A percentile compares a stretch with the other conserved stretches of the same genome.
Conservation (phyloP, 805 yeast genomes). For the Wickerhamomyces strasburgensis region DNA sequence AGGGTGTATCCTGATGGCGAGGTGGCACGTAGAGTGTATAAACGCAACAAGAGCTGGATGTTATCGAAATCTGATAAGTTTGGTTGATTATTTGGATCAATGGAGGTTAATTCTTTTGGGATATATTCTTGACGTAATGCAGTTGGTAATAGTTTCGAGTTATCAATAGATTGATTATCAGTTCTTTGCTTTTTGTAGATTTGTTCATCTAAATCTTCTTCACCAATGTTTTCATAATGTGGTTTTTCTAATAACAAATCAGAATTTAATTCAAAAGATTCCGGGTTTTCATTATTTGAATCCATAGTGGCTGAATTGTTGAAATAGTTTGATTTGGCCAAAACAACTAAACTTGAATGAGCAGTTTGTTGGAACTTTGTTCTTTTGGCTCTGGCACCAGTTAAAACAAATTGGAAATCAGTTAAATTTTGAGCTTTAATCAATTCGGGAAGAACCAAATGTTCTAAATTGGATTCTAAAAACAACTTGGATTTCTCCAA, state of each 20-base stretch:
- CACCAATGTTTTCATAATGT: slow-evolving; percentile 55
- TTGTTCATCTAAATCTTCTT: slow-evolving; percentile 39
- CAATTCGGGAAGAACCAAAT: slow-evolving; percentile 50
- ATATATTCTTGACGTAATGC: slow-evolving; percentile 59
- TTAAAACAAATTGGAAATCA: slow-evolving; percentile 56
- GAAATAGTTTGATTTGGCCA: slow-evolving; percentile 51
- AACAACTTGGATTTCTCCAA: slow-evolving; percentile 66
- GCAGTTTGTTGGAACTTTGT: slow-evolving; percentile 75
- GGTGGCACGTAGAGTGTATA: slow-evolving; percentile 57
- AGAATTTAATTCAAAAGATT: slow-evolving; percentile 59
- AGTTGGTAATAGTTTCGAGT: slow-evolving; percentile 52
- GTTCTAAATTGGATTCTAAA: slow-evolving; percentile 60
- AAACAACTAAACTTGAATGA: slow-evolving; percentile 67
- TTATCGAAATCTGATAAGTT: slow-evolving; percentile 62
- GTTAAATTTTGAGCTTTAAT: slow-evolving; percentile 54
- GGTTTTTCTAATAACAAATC: slow-evolving; percentile 78
- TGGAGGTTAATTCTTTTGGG: slow-evolving; percentile 43
- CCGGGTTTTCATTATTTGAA: slow-evolving; percentile 39
- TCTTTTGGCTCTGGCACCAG: slow-evolving; percentile 86
- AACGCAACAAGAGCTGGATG: slow-evolving; percentile 66
- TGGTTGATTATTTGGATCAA: slow-evolving; percentile 86
- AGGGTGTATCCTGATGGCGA: slow-evolving; percentile 69
- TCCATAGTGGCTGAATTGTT: slow-evolving; percentile 29
- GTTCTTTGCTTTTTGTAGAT: slow-evolving; percentile 32
- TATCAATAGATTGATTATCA: slow-evolving; percentile 34